Conservation (phyloP, 371 early-diverging fungal species). For the Coemansia sp. region DNA sequence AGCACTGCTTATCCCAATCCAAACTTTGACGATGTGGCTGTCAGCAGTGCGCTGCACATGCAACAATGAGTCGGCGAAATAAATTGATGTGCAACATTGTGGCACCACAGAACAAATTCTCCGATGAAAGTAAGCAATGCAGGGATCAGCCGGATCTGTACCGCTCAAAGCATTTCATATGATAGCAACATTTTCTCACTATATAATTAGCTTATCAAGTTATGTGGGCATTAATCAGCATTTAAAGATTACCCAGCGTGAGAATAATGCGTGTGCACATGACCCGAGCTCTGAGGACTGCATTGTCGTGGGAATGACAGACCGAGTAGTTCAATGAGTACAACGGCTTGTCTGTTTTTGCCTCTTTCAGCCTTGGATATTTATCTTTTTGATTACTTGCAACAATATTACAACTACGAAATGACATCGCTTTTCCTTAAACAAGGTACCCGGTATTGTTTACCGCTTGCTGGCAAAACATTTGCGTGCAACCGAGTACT, state of each 20-base stretch:
- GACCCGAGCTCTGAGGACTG: neutral
- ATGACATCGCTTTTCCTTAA: neutral
- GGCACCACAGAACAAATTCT: neutral
- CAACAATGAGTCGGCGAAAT: neutral
- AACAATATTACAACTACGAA: neutral
- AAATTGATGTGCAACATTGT: neutral
- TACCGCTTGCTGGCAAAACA: neutral
- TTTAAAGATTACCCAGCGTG: neutral
- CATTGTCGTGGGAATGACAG: neutral
- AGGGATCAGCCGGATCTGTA: neutral
- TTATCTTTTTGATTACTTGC: neutral
- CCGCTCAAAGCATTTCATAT: neutral
- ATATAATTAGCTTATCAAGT: neutral
- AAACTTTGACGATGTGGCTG: too few species aligned
- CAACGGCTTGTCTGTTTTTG: neutral
- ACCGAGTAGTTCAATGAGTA: neutral
- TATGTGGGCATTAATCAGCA: neutral
- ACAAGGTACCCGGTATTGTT: neutral
- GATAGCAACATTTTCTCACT: neutral
- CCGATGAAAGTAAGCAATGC: neutral
- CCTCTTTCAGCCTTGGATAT: neutral
- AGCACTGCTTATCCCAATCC: neutral
- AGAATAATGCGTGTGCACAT: conserved; percentile 1
- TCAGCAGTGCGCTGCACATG: neutral
- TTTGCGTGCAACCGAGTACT: neutral